Evolutionary conservation across 768 basidiomycete genomes (phyloP), one percentile per base, ranked within the genome.

Genomic region (Xerocomellus intermedius): DNA sequence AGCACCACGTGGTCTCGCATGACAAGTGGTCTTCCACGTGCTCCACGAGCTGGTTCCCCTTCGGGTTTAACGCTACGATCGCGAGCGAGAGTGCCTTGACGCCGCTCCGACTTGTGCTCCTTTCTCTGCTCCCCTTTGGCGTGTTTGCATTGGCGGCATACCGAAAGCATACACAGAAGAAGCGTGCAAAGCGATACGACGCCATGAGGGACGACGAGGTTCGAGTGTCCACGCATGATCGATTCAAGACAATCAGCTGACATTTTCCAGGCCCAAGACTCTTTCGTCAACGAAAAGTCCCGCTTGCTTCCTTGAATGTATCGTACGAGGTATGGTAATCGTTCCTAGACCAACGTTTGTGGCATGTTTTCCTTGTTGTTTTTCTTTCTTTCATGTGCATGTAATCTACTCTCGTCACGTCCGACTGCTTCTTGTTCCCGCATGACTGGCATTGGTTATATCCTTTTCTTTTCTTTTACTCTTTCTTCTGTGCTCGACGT

Each of bases 11-110:
- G 21, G 70, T 79, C 48, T 50, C 69, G 49, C 63, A 66, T 48
- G 74, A 77, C 55, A 63, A 67, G 54, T 78, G 77, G 78, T 65
- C 70, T 36, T 71, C 72, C 37, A 65, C 67, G 12, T 79, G 78
- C 52, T 70, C 75, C 33, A 64, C 64, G 10, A 41, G 64, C 32
- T 69, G 70, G 62, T 60, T 64, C 57, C 66, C 64, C 1, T 69
- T 69, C 32, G 32, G 42, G 12, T 2, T 47, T 12, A 61, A 30
- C 14, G 50, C 48, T 22, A 30, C 44, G 8, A 48, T 22, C 12
- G 22, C 58, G n/a, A 48, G 56, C 21, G 46, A 36, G 14, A 42
- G 33, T 17, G 38, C 4, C 8, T 44, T 50, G 17, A 54, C 52
- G 13, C 52, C 44, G 0, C 33, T 52, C 32, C 38, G 57, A 5